Evolutionary conservation across 192 early-diverging fungal species (phyloP), one percentile per base, ranked within the genome.

Genomic region (Neocallimastix lanati): DNA sequence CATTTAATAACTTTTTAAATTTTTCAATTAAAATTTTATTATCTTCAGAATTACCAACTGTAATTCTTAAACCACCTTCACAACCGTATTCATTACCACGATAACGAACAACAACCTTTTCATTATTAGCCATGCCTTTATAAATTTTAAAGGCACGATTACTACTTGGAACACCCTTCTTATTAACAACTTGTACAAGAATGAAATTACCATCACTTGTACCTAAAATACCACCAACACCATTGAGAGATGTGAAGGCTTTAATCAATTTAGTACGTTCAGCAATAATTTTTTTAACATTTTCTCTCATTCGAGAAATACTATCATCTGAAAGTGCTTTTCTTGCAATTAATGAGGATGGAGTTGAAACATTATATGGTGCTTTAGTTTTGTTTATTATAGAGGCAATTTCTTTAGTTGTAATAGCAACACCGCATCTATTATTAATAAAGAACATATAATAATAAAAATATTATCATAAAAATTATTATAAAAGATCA

Each of bases 341-440:
- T 76, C 87, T 86, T 14, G 94, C 97, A 36, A 96, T 85, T 29
- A 86, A 79, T 78, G 96, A 92, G 29, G 95, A 92, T 37, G 92
- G 90, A 18, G 96, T 94, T 29, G 93, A 94, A 78, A 99, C 93
- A 84, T 97, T 99, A 87, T 99, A 99, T 13, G 98, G 98, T n/a
- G 97, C 97, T 86, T 99, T 99, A 79, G 96, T 92, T 40, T 95
- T 97, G 88, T 99, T 99, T 85, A 99, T 89, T 78, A 96, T 89
- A n/a, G 84, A 82, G 25, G 97, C 93, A 78, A 98, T 86, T 80
- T 92, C 90, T 18, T 92, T 88, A 77, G 92, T 83, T 11, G 92
- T 90, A 79, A 96, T 93, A 18, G 93, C 90, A 67, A 98, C 86
- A 27, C 98, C 98, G 50, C 98, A 82, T 79, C 94, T 93, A 29